Base-by-base conservation (phyloP, 768 basidiomycete genomes). In the Royoungia palumana region DNA sequence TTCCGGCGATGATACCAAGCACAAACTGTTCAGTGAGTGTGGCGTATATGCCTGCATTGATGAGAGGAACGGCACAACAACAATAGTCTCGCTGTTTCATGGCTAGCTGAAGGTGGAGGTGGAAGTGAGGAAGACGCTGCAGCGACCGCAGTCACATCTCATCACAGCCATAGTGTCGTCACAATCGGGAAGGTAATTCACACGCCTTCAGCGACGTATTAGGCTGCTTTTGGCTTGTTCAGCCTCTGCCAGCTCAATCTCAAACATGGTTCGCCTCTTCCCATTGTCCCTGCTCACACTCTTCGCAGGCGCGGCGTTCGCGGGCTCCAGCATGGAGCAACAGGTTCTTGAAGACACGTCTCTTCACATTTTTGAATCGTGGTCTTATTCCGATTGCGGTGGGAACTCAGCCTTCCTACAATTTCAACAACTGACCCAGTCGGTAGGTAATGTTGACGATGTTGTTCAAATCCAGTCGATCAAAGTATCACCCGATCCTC, bases 31-130 rank as follows among this genome's bases (percentile, higher is more conserved):
- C 89, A 0, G 73, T 65, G 41, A 98, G 67, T 24, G 87, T 79
- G 17, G 80, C 67, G 59, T 96, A 97, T 45, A 97, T 89, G 27
- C 96, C 96, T 52, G 82, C 78, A 72, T 99, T 95, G 54, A 93
- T 75, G 41, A 93, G 70, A 9, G 94, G 94, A 50, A 97, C 86
- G 37, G 94, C 94, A 60, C 89, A 91, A 67, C 93, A 96, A 62
- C 93, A 96, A 63, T 93, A 94, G 41, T 91, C 85, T 72, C 89
- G 80, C 43, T 83, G 70, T 66, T 83, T 87, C 85, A 88, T 86
- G 62, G 27, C 48, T 40, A 24, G 42, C 22, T 24, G 22, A 25
- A 34, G 38, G 42, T 17, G 13, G 35, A 39, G 22, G 37, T 41
- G 12, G 35, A 41, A 7, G 36, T 27, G n/a, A 8, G 32, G 7